Conservation (phyloP, 108 stramenopile species). For the Pseudonitzschia multistriata region DNA sequence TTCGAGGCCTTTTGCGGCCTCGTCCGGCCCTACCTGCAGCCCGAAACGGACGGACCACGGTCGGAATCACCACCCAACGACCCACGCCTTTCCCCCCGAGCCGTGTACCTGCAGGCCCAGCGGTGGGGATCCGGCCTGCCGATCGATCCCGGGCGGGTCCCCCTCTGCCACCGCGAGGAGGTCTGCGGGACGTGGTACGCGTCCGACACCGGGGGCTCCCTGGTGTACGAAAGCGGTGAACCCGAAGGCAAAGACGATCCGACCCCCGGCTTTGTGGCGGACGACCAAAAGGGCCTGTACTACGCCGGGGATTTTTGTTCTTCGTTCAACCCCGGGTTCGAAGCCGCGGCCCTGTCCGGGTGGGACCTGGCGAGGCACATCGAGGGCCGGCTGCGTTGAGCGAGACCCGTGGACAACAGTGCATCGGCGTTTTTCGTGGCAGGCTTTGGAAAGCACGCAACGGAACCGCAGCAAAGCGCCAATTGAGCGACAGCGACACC, state of each 20-base stretch:
- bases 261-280: conserved; percentile 33
- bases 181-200: conserved; percentile 50
- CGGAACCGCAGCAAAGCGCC: too few relatives aligned
- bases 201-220: conserved; percentile 36
- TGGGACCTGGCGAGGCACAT: conserved; percentile 49
- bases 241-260: conserved; percentile 7
- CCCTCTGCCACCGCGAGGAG: conserved; percentile 19
- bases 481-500: too few relatives aligned
- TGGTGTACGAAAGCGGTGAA: conserved; percentile 6
- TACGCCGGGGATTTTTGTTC: conserved; percentile 74
- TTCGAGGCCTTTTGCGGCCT: conserved; percentile 32
- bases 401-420: too few relatives aligned
- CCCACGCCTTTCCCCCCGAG: not conserved
- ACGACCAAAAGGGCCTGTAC: conserved; percentile 43
- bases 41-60: too few relatives aligned
- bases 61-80: too few relatives aligned
- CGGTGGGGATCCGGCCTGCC: conserved; percentile 62
- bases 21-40: conserved; percentile 9
- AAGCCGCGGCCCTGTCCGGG: conserved; percentile 60
- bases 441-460: too few relatives aligned
- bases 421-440: too few relatives aligned
- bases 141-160: not conserved
- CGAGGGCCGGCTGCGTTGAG: not conserved
- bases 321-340: conserved; percentile 53
- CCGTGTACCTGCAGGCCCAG: conserved; percentile 48